A percentile compares a stretch with the other conserved stretches of the same genome.
Conservation (phyloP, 208 protist species). For the Crithidia thermophila region DNA sequence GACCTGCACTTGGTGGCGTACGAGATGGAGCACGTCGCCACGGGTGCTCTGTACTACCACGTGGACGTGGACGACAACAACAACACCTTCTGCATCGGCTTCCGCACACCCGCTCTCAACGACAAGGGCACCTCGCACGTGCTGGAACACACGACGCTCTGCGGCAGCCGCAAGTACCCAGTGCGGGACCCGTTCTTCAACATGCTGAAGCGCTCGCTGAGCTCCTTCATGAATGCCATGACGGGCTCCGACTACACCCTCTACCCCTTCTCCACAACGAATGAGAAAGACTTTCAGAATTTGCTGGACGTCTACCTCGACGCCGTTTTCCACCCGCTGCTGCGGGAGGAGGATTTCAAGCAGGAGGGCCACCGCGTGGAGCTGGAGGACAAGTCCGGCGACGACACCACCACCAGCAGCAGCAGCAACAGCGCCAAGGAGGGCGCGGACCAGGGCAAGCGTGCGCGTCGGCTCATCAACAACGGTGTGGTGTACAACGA, state of each 20-base stretch:
- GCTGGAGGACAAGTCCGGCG: constrained; percentile 41
- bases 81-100: constrained; percentile 97
- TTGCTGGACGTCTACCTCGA: constrained; percentile 95
- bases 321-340: constrained; percentile 88
- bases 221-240: constrained; percentile 95
- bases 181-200: constrained; percentile 94
- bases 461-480: constrained; percentile 51
- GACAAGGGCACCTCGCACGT: constrained; percentile 97
- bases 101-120: constrained; percentile 94
- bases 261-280: constrained; percentile 94
- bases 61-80: constrained; percentile 95
- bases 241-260: constrained; percentile 94
- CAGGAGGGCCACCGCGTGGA: constrained; percentile 94
- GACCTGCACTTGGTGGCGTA: constrained; percentile 84
- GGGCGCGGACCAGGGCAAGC: constrained; percentile 10
- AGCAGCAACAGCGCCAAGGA: too few species aligned
- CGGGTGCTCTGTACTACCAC: constrained; percentile 90
- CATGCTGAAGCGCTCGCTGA: constrained; percentile 91
- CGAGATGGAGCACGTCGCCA: constrained; percentile 73
- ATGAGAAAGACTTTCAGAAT: constrained; percentile 93
- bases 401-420: too few species aligned
- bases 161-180: constrained; percentile 96
- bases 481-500: constrained; percentile 96
- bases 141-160: constrained; percentile 97
- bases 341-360: constrained; percentile 90